Evolutionary conservation across 176 grass and related monocot species (phyloP), one percentile per base, ranked within the genome.

Genomic region (Olyra latifolia): DNA sequence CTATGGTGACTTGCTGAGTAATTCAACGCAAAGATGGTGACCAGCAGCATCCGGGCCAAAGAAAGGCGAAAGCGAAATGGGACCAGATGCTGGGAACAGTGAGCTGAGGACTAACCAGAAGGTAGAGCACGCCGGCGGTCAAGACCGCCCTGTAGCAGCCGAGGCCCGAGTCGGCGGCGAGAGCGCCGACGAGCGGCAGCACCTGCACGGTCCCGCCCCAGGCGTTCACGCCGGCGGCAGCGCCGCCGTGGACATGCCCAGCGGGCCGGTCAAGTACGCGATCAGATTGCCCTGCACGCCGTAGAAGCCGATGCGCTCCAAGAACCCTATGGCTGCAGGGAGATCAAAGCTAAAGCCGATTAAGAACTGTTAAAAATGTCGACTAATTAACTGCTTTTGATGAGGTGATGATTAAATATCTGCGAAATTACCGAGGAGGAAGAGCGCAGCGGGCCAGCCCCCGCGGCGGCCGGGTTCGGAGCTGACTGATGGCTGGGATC

Each of bases 241-340:
- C 0, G 66, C 14, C 7, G 85, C 88, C 6, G 78, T 93, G 10
- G 78, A 52, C 79, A 90, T 63, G 27, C 75, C 81, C 11, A 97
- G 65, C 48, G 87, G 89, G 3, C 94, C 91, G 20, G 94, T 92
- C 29, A 97, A 66, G 84, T 91, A 94, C 72, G 75, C 90, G 8
- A 97, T 90, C 35, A 97, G 75, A 75, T 97, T 97, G 3, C 29
- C 64, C 7, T 86, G 54, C 7, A 97, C 67, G 12, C 94, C 94
- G 75, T 72, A 76, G 84, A 75, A 94, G 0, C 88, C 87, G 16
- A 71, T 30, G n/a, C 91, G 86, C 82, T 97, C 91, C 22, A 83
- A 30, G 61, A 93, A 81, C 27, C 74, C 92, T 39, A 94, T 75
- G 17, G 14, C 92, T 91, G 29, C 62, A 35, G 32, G 4, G 1